These are phyloP conservation scores for Cercospora citrullina DNA, from an alignment of 2,329 filamentous ascomycete genomes.

Conservation along the genomic window DNA sequence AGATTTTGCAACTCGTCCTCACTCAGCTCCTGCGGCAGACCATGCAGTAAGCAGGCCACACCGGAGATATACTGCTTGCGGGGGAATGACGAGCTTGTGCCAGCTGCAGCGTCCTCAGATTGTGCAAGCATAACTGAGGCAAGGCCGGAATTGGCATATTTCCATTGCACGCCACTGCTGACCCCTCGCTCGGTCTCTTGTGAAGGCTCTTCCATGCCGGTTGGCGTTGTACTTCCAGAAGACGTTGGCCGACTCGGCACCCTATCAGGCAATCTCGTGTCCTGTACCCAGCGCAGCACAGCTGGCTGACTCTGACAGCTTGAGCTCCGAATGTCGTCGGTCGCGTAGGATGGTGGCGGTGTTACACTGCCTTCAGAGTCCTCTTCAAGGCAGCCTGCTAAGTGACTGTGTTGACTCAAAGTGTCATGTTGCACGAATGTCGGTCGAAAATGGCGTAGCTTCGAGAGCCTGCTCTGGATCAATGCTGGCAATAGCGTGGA, in stretches of 20 bases:
- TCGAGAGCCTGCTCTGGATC: constrained; percentile 54
- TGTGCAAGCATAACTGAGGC: constrained; percentile 50
- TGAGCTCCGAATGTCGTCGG: constrained; percentile 12
- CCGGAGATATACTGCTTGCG: constrained; percentile 66
- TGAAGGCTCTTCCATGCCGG: constrained; percentile 4
- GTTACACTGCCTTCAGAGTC: constrained; percentile 32
- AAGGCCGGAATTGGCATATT: constrained; percentile 53
- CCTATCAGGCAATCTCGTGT: constrained; percentile 11
- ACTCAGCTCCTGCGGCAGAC: constrained; percentile 59
- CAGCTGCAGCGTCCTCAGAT: constrained; percentile 45
- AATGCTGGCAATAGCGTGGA: constrained; percentile 57
- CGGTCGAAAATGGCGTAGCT: constrained; percentile 47
- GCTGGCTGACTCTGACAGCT: constrained; percentile 19
- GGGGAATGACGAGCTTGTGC: constrained; percentile 52
- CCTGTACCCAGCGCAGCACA: constrained; percentile 14
- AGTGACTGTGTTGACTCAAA: constrained; percentile 6
- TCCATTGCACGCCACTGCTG: constrained; percentile 50
- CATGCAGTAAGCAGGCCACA: constrained; percentile 63
- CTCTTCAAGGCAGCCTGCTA: constrained; percentile 25
- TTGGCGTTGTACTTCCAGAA: constrained; percentile 24
- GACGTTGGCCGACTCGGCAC: constrained; percentile 26
- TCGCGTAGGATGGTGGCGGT: constrained; percentile 41
- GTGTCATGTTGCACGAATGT: constrained; percentile 26
- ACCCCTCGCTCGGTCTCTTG: constrained; percentile 11
- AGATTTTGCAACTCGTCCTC: constrained; percentile 56